These are phyloP conservation scores for Botrytis porri DNA, from an alignment of 2,329 filamentous ascomycete genomes.

Conservation along the genomic window DNA sequence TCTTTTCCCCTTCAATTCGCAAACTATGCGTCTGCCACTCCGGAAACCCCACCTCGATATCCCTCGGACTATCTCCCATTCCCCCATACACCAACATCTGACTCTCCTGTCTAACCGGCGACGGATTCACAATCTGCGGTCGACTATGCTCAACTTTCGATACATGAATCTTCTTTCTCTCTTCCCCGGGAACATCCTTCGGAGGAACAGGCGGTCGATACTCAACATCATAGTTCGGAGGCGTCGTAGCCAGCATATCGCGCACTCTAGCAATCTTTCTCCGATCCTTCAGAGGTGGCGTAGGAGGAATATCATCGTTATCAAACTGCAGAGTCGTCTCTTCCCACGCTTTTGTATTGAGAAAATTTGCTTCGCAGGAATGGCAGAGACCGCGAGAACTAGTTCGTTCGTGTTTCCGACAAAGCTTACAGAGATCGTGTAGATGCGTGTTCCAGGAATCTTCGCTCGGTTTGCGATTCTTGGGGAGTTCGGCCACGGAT, in stretches of 20 bases:
- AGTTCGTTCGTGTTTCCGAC: background rate
- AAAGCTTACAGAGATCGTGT: conserved; percentile 1
- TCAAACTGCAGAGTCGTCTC: background rate
- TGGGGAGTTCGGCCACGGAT: background rate
- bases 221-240: background rate
- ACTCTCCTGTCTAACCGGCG: conserved; percentile 6
- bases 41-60: conserved; percentile 6
- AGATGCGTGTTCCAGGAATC: background rate
- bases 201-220: background rate
- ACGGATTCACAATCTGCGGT: conserved; percentile 7
- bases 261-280: background rate
- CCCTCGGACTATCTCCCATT: background rate
- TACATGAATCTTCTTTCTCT: background rate
- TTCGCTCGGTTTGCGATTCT: background rate
- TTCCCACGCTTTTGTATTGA: background rate
- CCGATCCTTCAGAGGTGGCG: conserved; percentile 5
- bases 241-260: background rate
- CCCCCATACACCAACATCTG: conserved; percentile 4
- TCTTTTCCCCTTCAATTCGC: conserved; percentile 2
- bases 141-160: background rate
- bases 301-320: background rate
- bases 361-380: background rate
- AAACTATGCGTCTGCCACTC: conserved; percentile 6
- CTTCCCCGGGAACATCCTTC: background rate
- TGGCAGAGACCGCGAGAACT: background rate